Evolutionary conservation across 2,329 filamentous ascomycete species (phyloP).

Genomic region (Ophiosphaerella herpotricha): DNA sequence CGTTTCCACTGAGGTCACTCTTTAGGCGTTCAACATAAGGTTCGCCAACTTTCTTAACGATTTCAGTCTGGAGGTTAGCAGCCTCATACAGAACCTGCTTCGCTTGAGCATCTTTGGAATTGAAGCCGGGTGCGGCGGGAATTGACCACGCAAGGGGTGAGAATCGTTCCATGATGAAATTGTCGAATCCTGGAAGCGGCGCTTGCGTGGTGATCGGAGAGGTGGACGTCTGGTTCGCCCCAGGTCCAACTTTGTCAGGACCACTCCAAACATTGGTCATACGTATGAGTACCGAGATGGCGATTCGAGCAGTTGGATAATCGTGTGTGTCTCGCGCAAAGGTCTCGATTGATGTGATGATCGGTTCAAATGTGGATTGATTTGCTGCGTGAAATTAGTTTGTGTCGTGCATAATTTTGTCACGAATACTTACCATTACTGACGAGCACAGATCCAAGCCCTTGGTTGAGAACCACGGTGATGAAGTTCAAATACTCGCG

Average conservation of each 20-base stretch:
- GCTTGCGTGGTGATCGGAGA: conserved; percentile 57
- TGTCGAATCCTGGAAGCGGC: conserved; percentile 82
- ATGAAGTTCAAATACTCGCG: conserved; percentile 96
- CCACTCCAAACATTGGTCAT: conserved; percentile 93
- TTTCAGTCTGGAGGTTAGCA: conserved; percentile 81
- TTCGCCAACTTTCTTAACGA: conserved; percentile 87
- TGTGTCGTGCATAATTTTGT: background rate
- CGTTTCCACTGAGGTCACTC: conserved; percentile 67
- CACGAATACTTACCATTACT: conserved; percentile 63
- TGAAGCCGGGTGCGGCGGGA: conserved; percentile 77
- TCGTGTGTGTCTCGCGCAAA: conserved; percentile 78
- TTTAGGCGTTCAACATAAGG: conserved; percentile 75
- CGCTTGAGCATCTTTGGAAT: conserved; percentile 83
- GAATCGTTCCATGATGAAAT: conserved; percentile 87
- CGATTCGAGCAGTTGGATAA: conserved; percentile 70
- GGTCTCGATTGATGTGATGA: conserved; percentile 83
- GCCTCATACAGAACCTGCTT: conserved; percentile 88
- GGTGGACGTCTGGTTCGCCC: conserved; percentile 37
- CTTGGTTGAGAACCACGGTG: conserved; percentile 86
- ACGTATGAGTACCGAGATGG: conserved; percentile 78
- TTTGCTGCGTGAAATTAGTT: conserved; percentile 60
- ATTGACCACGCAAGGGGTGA: conserved; percentile 90
- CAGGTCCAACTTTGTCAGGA: conserved; percentile 62
- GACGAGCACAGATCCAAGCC: conserved; percentile 84
- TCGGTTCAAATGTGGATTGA: conserved; percentile 84